Evolutionary conservation across 129 eudicot species (phyloP).

Genomic region (Flaveria robusta): DNA sequence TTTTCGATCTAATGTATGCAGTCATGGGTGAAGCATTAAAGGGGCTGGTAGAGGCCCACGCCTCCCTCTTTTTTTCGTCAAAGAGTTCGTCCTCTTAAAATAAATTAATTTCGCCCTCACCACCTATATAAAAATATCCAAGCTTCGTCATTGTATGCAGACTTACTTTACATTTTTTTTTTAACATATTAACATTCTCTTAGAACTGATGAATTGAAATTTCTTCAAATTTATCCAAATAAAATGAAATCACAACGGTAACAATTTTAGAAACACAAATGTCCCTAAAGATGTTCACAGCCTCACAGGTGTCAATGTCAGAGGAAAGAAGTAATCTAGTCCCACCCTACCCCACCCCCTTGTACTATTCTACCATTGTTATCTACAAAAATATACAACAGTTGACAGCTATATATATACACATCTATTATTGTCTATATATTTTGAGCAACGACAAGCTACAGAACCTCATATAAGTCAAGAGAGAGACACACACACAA

Average conservation of each 20-base stretch:
- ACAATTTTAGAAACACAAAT: background rate
- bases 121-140: too few species aligned
- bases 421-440: background rate
- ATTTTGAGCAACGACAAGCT: conserved; percentile 9
- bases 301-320: background rate
- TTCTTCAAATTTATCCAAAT: too few species aligned
- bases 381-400: conserved; percentile 17
- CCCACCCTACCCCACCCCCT: background rate
- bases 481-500: background rate
- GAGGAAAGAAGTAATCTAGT: background rate
- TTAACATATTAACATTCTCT: too few species aligned
- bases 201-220: too few species aligned
- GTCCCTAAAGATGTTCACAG: background rate
- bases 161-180: too few species aligned
- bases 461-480: conserved; percentile 31
- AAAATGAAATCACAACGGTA: background rate
- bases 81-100: too few species aligned
- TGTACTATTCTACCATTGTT: background rate
- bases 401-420: conserved; percentile 20
- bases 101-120: too few species aligned
- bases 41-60: too few species aligned
- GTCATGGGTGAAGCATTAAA: too few species aligned
- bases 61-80: too few species aligned
- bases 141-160: too few species aligned
- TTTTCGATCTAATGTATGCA: too few species aligned